phyloP scores from a whole-genome alignment of 768 basidiomycete species.

The Leccinum incarnatum region DNA sequence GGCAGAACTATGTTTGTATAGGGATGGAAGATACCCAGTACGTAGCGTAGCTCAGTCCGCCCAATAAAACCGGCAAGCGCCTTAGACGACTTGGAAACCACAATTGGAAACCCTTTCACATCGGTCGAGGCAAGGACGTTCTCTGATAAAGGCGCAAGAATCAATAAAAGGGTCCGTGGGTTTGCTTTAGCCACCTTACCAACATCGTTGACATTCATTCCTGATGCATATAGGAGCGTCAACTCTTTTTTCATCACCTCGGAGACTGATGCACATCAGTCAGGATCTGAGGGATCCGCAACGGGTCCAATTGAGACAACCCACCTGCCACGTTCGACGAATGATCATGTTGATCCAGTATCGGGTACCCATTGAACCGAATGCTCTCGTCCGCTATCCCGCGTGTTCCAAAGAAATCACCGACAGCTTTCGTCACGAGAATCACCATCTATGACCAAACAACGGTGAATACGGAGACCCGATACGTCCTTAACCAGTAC shows the following conservation, averaged over 20 bases:
- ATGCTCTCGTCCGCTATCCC: conserved; percentile 99
- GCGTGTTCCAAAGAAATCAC: conserved; percentile 87
- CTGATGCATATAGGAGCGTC: conserved; percentile 66
- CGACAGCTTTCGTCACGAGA: conserved; percentile 94
- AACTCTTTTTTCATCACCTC: conserved; percentile 88
- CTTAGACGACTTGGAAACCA: conserved; percentile 56
- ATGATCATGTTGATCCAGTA: conserved; percentile 94
- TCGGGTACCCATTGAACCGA: conserved; percentile 94
- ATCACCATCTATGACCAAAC: conserved; percentile 74
- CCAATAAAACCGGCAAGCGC: conserved; percentile 87
- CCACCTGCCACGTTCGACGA: conserved; percentile 87
- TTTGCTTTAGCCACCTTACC: conserved; percentile 48
- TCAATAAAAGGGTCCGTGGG: conserved; percentile 2
- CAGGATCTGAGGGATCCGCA: conserved; percentile 1
- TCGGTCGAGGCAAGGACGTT: conserved; percentile 63
- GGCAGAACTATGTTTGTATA: not conserved
- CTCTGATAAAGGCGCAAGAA: conserved; percentile 44
- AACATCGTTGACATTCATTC: conserved; percentile 74
- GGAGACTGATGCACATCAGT: conserved; percentile 53
- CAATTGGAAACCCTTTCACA: conserved; percentile 91
- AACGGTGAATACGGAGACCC: conserved; percentile 7
- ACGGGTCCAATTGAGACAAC: conserved; percentile 22
- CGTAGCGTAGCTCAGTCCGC: conserved; percentile 79
- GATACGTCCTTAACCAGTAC: conserved; percentile 16
- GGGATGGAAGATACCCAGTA: conserved; percentile 57